A percentile compares a stretch with the other conserved stretches of the same genome.
phyloP scores from a whole-genome alignment of 2,329 filamentous ascomycete genomes.

The Boeremia lycopersici region DNA sequence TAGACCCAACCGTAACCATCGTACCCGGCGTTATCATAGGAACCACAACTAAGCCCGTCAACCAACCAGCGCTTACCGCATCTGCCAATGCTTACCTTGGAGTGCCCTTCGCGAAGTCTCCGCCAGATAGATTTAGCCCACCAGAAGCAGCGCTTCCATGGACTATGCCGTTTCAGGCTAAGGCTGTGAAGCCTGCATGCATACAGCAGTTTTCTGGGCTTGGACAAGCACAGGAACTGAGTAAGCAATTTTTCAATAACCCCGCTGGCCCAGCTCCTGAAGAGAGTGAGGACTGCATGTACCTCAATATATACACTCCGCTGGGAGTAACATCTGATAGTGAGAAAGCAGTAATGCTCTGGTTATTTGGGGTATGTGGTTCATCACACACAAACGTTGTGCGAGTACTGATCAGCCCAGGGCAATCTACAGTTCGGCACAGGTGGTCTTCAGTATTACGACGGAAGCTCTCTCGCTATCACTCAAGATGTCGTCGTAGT shows the following conservation, averaged over 20 bases:
- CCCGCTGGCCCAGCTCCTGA: conserved; percentile 16
- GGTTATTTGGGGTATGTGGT: conserved; percentile 3
- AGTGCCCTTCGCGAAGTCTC: conserved; percentile 22
- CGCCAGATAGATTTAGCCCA: conserved; percentile 23
- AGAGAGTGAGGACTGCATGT: conserved; percentile 47
- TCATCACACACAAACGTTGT: background rate
- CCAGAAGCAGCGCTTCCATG: conserved; percentile 21
- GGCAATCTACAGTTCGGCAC: conserved; percentile 32
- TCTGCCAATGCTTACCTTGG: conserved; percentile 21
- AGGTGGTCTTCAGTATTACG: conserved; percentile 22
- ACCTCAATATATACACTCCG: conserved; percentile 46
- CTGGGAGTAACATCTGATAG: conserved; percentile 8
- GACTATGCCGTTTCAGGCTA: conserved; percentile 18
- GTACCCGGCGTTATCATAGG: conserved; percentile 16
- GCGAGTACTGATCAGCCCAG: conserved; percentile 20
- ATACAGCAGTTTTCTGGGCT: conserved; percentile 25
- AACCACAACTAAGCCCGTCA: conserved; percentile 6
- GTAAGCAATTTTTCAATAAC: conserved; percentile 18
- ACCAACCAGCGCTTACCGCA: conserved; percentile 16
- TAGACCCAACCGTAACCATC: conserved; percentile 13
- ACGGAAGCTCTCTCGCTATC: conserved; percentile 33
- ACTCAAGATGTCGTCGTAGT: conserved; percentile 33
- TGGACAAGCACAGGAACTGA: conserved; percentile 13
- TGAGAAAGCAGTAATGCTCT: conserved; percentile 24
- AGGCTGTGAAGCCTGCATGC: conserved; percentile 20